Conservation (phyloP, 345 rosid genomes). For the Clarkia xantiana region DNA sequence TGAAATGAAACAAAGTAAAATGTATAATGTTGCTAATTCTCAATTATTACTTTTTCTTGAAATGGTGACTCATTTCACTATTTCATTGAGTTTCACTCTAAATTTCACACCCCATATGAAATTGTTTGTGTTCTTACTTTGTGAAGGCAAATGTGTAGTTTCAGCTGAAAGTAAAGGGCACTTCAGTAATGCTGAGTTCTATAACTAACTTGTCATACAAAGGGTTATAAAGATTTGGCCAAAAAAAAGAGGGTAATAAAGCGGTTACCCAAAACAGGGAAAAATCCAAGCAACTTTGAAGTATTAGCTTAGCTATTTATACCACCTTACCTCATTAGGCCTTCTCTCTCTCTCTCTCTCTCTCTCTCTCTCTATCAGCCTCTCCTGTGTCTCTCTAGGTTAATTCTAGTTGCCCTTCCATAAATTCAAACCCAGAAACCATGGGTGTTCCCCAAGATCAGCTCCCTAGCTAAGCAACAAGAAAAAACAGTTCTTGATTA, state of each 20-base stretch:
- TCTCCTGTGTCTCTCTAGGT: background rate
- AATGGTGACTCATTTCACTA: too few species aligned
- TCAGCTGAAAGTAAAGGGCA: constrained; percentile 13
- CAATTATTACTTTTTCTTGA: too few species aligned
- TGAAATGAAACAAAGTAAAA: too few species aligned
- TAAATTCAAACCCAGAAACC: constrained; percentile 14
- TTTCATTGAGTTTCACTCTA: too few species aligned
- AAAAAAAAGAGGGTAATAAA: constrained; percentile 18
- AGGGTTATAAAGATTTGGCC: constrained; percentile 1
- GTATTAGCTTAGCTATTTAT: constrained; percentile 33
- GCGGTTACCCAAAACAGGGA: constrained; percentile 25
- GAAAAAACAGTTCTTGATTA: constrained; percentile 17
- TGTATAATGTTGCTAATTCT: too few species aligned
- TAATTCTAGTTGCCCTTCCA: constrained; percentile 22
- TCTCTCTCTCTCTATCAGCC: constrained; percentile 29
- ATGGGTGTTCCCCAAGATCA: constrained; percentile 20
- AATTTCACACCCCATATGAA: too few species aligned
- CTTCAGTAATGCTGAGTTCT: constrained; percentile 7
- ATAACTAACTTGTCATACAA: too few species aligned
- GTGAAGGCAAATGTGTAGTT: constrained; percentile 11
- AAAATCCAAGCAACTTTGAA: constrained; percentile 39
- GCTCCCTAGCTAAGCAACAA: constrained; percentile 5
- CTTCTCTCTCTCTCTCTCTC: constrained; percentile 17
- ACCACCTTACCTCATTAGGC: constrained; percentile 17
- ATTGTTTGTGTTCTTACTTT: too few species aligned